Conservation (phyloP, 345 rosid species). For the Reutealis trisperma region DNA sequence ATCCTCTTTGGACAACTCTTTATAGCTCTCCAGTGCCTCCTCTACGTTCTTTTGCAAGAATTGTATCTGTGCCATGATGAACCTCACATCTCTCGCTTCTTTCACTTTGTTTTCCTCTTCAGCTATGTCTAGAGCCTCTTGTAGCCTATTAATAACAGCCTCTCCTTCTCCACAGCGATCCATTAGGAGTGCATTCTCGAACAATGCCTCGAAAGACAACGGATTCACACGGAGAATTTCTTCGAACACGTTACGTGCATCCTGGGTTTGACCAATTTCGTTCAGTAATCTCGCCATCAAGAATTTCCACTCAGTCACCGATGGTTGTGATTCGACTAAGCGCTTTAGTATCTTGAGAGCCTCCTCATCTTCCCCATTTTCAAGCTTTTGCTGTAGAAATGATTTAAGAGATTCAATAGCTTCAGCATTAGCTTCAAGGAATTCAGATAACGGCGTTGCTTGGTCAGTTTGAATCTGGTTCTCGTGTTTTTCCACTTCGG, state of each 20-base stretch:
- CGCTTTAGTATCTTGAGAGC: conserved; percentile 52
- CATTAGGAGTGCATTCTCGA: conserved; percentile 87
- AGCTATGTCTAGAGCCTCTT: conserved; percentile 65
- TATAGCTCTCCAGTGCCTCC: conserved; percentile 71
- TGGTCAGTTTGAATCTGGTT: neutral
- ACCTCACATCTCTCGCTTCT: conserved; percentile 76
- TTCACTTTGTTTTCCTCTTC: conserved; percentile 57
- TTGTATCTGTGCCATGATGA: conserved; percentile 82
- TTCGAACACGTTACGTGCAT: conserved; percentile 81
- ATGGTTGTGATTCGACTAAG: conserved; percentile 57
- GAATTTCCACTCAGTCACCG: conserved; percentile 72
- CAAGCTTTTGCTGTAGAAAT: conserved; percentile 66
- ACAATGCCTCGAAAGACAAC: conserved; percentile 81
- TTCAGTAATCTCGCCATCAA: conserved; percentile 56
- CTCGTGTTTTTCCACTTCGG: conserved; percentile 5
- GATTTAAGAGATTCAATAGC: conserved; percentile 59
- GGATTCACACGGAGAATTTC: conserved; percentile 75
- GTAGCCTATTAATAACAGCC: conserved; percentile 62
- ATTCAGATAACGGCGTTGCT: conserved; percentile 43
- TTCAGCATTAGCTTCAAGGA: conserved; percentile 50
- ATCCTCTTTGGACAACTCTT: conserved; percentile 66
- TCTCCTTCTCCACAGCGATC: conserved; percentile 78
- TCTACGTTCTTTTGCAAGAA: conserved; percentile 88
- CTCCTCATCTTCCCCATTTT: conserved; percentile 69
- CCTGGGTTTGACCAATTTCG: conserved; percentile 57